Evolutionary conservation across 108 stramenopile species (phyloP).

Genomic region (Pseudonitzschia pungens): DNA sequence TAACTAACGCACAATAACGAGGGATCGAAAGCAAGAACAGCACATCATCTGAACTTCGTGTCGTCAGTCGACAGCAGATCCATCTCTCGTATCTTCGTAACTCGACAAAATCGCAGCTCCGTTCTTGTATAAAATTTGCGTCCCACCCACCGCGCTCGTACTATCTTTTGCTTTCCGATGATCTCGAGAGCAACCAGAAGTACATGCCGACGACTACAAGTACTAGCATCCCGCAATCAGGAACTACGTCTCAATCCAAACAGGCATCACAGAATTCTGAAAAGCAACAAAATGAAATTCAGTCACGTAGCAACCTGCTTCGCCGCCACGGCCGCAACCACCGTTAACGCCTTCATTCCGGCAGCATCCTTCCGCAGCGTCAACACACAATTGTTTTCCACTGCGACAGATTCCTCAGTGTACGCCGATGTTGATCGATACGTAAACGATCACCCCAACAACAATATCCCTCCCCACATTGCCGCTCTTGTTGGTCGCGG

Average conservation of each 20-base stretch:
- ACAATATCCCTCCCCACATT: slow-evolving; percentile 84
- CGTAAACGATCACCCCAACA: slow-evolving; percentile 31
- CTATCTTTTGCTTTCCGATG: neutral
- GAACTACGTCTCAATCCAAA: neutral
- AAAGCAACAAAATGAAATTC: slow-evolving; percentile 12
- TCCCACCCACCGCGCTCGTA: neutral
- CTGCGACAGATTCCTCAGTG: neutral
- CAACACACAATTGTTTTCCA: neutral
- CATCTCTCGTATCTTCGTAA: neutral
- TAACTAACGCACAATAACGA: neutral
- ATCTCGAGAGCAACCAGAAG: slow-evolving; percentile 1
- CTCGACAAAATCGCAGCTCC: neutral
- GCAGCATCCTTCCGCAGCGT: neutral
- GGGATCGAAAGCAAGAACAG: neutral
- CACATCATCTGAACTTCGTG: neutral
- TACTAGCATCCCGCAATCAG: neutral
- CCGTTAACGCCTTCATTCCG: neutral
- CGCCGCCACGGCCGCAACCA: slow-evolving; percentile 9
- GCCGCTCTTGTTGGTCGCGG: slow-evolving; percentile 36
- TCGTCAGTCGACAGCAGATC: neutral
- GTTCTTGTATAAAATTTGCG: no score
- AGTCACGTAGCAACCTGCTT: slow-evolving; percentile 3
- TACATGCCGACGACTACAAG: neutral
- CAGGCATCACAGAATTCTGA: neutral
- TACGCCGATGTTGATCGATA: slow-evolving; percentile 10